phyloP scores from a whole-genome alignment of 768 basidiomycete genomes.

The Termitomyces eurrhizus region DNA sequence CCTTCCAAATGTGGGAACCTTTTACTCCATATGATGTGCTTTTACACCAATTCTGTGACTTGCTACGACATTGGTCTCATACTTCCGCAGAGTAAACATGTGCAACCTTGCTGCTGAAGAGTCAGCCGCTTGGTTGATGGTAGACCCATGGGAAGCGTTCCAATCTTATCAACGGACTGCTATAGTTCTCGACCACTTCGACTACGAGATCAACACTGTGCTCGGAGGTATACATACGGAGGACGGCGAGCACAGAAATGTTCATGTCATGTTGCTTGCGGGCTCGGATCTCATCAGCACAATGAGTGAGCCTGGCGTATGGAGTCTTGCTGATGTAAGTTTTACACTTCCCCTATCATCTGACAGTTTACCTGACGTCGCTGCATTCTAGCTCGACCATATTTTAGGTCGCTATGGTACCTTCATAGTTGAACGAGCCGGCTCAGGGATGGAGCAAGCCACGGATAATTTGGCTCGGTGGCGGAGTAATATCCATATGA shows the following conservation, averaged over 20 bases:
- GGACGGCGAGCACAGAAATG: slow-evolving; percentile 70
- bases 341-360: slow-evolving; percentile 17
- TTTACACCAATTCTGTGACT: background rate
- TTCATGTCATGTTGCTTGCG: slow-evolving; percentile 90
- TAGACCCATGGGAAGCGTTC: slow-evolving; percentile 97
- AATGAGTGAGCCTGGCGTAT: slow-evolving; percentile 98
- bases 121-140: slow-evolving; percentile 93
- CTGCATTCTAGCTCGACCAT: slow-evolving; percentile 71
- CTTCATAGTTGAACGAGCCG: slow-evolving; percentile 92
- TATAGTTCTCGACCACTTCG: slow-evolving; percentile 95
- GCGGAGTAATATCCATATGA: slow-evolving; percentile 85
- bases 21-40: slow-evolving; percentile 17
- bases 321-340: slow-evolving; percentile 90
- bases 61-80: slow-evolving; percentile 5
- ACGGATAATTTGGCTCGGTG: slow-evolving; percentile 70
- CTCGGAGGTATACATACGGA: slow-evolving; percentile 74
- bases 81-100: slow-evolving; percentile 67
- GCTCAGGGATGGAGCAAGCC: slow-evolving; percentile 86
- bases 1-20: slow-evolving; percentile 14
- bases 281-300: slow-evolving; percentile 98
- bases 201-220: slow-evolving; percentile 87
- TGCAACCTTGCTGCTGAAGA: slow-evolving; percentile 87
- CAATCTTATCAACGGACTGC: slow-evolving; percentile 95
- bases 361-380: slow-evolving; percentile 8
- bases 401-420: slow-evolving; percentile 94